Evolutionary conservation across 768 basidiomycete species (phyloP).

Genomic region (Piloderma croceum): DNA sequence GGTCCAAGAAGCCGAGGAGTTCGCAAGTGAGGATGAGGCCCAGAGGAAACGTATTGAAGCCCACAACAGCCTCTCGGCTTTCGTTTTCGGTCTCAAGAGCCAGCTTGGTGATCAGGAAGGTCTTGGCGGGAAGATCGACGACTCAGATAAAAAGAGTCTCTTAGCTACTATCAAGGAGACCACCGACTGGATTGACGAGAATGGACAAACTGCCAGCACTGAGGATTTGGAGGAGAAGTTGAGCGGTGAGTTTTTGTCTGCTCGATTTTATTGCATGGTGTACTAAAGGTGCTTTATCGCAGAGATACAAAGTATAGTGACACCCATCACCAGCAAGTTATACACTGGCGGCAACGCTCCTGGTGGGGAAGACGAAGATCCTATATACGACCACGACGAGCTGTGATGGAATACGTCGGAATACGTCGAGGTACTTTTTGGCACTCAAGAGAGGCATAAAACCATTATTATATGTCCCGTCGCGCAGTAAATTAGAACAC

Average conservation of each 20-base stretch:
- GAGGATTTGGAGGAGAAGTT: constrained; percentile 94
- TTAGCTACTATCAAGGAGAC: constrained; percentile 79
- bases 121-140: constrained; percentile 80
- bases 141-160: constrained; percentile 81
- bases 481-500: too few relatives aligned
- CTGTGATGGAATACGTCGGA: too few relatives aligned
- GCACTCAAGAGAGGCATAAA: too few relatives aligned
- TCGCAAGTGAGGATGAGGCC: constrained; percentile 72
- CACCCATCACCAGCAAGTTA: constrained; percentile 83
- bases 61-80: constrained; percentile 76
- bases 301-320: constrained; percentile 69
- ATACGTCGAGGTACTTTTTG: too few relatives aligned
- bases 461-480: too few relatives aligned
- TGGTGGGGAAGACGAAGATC: constrained; percentile 37
- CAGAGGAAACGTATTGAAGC: constrained; percentile 81
- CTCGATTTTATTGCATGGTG: constrained; percentile 3
- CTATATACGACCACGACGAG: constrained; percentile 48
- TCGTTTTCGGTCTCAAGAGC: constrained; percentile 81
- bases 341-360: constrained; percentile 42
- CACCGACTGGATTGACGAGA: constrained; percentile 88
- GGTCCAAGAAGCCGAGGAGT: constrained; percentile 92
- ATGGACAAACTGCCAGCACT: constrained; percentile 65
- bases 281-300: constrained; percentile 8
- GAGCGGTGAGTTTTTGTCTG: constrained; percentile 32
- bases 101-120: constrained; percentile 86